phyloP scores from a whole-genome alignment of 371 early-diverging fungal genomes.

The Mucor circinelloides region DNA sequence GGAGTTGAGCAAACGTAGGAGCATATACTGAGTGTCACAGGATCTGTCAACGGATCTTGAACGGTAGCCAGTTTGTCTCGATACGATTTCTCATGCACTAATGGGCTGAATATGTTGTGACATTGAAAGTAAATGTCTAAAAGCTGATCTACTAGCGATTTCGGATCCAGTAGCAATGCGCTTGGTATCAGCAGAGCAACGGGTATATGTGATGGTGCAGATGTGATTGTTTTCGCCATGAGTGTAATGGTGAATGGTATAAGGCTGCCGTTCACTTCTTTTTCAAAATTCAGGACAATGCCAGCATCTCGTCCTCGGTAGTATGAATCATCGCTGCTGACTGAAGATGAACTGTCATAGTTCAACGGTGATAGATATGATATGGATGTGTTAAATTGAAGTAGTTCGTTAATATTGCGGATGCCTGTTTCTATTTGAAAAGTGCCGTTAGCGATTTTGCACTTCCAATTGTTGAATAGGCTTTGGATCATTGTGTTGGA shows the following conservation, averaged over 20 bases:
- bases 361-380: conserved; percentile 6
- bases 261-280: not conserved
- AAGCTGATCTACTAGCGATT: not conserved
- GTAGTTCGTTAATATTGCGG: conserved; percentile 9
- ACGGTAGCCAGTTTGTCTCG: not conserved
- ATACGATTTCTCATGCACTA: conserved; percentile 16
- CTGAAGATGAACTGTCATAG: not conserved
- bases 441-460: conserved; percentile 10
- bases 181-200: not conserved
- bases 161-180: not conserved
- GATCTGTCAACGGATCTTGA: conserved; percentile 3
- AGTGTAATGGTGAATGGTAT: not conserved
- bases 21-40: conserved; percentile 13
- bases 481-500: not conserved
- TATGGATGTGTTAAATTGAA: not conserved
- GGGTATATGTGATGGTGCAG: not conserved
- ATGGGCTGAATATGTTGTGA: not conserved
- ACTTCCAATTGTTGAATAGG: conserved; percentile 6
- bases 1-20: conserved; percentile 11
- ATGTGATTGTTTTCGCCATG: not conserved
- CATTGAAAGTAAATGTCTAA: conserved; percentile 14
- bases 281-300: not conserved
- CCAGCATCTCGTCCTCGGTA: not conserved
- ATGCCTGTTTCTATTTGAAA: conserved; percentile 28
- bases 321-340: not conserved